These are phyloP conservation scores for Dittrichia graveolens DNA, from an alignment of 129 eudicot species.

Conservation along the genomic window DNA sequence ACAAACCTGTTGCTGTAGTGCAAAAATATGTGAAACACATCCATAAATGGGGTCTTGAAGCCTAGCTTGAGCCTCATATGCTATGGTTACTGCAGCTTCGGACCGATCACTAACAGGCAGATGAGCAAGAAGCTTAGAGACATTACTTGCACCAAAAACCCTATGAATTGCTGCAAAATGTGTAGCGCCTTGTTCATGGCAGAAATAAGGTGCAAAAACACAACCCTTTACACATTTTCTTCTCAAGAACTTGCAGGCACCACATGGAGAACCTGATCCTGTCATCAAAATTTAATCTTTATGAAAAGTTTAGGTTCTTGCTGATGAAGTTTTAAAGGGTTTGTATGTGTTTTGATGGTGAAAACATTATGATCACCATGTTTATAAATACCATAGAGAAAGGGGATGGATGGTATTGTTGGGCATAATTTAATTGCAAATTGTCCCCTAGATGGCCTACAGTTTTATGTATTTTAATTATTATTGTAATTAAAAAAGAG, in stretches of 20 bases:
- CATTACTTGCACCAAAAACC: slow-evolving; percentile 98
- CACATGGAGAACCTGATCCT: slow-evolving; percentile 95
- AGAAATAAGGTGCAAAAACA: slow-evolving; percentile 96
- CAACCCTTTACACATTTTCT: slow-evolving; percentile 94
- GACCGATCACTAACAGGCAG: slow-evolving; percentile 77
- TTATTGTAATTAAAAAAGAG: slow-evolving; percentile 5
- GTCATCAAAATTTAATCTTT: slow-evolving; percentile 43
- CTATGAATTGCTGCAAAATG: slow-evolving; percentile 95
- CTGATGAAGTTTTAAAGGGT: slow-evolving; percentile 24
- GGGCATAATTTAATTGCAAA: slow-evolving; percentile 43
- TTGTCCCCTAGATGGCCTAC: slow-evolving; percentile 90
- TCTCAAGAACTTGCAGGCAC: slow-evolving; percentile 97
- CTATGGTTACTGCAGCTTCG: slow-evolving; percentile 91
- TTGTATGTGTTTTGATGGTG: slow-evolving; percentile 44
- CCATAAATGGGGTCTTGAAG: slow-evolving; percentile 98
- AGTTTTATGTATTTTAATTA: slow-evolving; percentile 38
- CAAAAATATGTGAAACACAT: slow-evolving; percentile 92
- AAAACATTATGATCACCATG: slow-evolving; percentile 49
- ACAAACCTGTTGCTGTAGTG: slow-evolving; percentile 94
- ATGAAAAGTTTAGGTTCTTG: not conserved
- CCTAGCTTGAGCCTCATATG: slow-evolving; percentile 97
- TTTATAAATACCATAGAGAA: slow-evolving; percentile 58
- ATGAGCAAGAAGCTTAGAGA: slow-evolving; percentile 83
- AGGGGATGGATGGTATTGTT: slow-evolving; percentile 48
- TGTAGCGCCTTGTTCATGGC: slow-evolving; percentile 95